These are phyloP conservation scores for Geranium incanum DNA, from an alignment of 441 rosid species.

Conservation along the genomic window DNA sequence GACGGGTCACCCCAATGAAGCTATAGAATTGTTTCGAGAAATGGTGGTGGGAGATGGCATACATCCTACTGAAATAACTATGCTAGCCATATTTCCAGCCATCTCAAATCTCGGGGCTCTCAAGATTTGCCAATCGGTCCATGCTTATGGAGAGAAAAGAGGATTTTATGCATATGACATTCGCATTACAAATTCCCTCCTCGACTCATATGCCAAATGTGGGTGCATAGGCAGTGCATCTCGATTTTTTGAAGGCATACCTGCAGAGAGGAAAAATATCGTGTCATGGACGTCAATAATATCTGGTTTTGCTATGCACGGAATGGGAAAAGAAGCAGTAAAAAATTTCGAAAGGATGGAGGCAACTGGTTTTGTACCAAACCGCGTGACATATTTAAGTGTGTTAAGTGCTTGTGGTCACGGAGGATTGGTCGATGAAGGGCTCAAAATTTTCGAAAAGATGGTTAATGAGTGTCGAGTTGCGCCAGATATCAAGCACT, in stretches of 20 bases:
- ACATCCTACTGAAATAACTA: conserved; percentile 51
- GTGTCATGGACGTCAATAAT: background rate
- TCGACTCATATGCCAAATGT: background rate
- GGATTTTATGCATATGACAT: conserved; percentile 52
- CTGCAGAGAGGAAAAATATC: background rate
- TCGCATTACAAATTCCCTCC: conserved; percentile 53
- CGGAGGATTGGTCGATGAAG: conserved; percentile 73
- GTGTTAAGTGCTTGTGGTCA: conserved; percentile 82
- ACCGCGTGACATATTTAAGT: conserved; percentile 37
- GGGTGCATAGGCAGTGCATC: background rate
- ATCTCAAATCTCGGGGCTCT: conserved; percentile 43
- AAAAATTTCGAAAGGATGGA: background rate
- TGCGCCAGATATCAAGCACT: conserved; percentile 55
- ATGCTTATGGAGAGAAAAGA: conserved; percentile 50
- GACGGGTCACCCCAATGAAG: background rate
- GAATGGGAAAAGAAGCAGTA: background rate
- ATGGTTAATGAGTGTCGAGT: conserved; percentile 48
- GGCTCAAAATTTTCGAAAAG: conserved; percentile 52
- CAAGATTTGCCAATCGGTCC: conserved; percentile 50
- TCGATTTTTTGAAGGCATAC: background rate
- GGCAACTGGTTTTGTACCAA: background rate
- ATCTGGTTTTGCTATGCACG: background rate
- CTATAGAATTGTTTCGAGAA: background rate
- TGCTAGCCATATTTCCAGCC: conserved; percentile 63
- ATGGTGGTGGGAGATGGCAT: conserved; percentile 23